Conservation (phyloP, 495 filamentous ascomycete genomes). For the Coniosporium apollinis region DNA sequence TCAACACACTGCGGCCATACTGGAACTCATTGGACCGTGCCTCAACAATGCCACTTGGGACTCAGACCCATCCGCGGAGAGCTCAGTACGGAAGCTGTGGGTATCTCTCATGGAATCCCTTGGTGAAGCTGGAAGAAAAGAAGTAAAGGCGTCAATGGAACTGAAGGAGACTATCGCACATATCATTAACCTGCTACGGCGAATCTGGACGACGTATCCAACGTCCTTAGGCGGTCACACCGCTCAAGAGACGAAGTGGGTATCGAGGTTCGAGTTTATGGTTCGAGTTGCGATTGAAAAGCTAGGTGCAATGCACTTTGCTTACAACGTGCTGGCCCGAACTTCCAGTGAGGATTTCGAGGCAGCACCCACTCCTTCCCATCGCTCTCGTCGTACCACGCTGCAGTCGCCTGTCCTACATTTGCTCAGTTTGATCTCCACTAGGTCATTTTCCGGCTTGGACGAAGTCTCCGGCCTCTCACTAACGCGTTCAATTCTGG, state of each 20-base stretch:
- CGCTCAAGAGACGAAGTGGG: constrained; percentile 25
- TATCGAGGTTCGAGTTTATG: constrained; percentile 42
- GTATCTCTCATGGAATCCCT: constrained; percentile 46
- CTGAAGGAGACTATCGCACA: constrained; percentile 61
- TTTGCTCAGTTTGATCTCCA: constrained; percentile 15
- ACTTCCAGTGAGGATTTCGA: constrained; percentile 13
- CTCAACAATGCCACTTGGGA: too few species aligned
- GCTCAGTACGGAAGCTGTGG: too few species aligned
- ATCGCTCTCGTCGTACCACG: constrained; percentile 13
- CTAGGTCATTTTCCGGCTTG: too few species aligned
- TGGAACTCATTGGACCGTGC: constrained; percentile 46
- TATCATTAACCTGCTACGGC: constrained; percentile 47
- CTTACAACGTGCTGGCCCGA: constrained; percentile 46
- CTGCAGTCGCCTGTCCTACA: constrained; percentile 16
- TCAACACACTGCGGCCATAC: constrained; percentile 41
- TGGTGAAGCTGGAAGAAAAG: constrained; percentile 64
- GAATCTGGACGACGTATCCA: constrained; percentile 39
- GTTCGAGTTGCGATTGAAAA: constrained; percentile 42
- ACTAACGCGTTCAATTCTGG: too few species aligned
- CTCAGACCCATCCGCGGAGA: too few species aligned
- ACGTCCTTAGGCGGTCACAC: constrained; percentile 1
- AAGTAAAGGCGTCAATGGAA: constrained; percentile 76
- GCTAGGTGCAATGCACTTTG: constrained; percentile 59
- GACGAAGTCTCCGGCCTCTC: too few species aligned
- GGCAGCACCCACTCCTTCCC: constrained; percentile 21